Evolutionary conservation across 352 stramenopile species (phyloP), one percentile per base, ranked within the genome.

Genomic region (Globisporangium polare): DNA sequence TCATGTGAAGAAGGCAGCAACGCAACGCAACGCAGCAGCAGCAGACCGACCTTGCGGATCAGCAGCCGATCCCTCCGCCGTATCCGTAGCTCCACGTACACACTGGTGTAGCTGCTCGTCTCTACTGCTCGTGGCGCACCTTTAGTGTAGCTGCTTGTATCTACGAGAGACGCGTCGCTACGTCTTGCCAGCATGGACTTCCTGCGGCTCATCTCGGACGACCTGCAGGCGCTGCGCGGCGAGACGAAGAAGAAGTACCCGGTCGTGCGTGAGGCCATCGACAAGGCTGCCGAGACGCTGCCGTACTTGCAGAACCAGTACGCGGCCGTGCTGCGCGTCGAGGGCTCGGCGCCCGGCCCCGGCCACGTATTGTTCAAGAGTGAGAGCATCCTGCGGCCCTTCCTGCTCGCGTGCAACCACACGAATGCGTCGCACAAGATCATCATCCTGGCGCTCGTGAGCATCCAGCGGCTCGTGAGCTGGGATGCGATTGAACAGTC

Each of bases 321-420:
- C 70, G 96, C 61, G 75, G 82, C 72, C 74, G 88, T 73, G 72
- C 89, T 80, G 72, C 95, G 75, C 63, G 75, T 83, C 24, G 76
- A 92, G 60, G 56, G 50, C 7, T 73, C 71, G 29, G 75, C 83
- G n/a, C 92, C 88, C 9, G 92, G 96, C 37, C 93, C 92, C 0
- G 94, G 91, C 24, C 96, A 97, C 43, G 70, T 81, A 35, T 66
- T 98, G 7, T 98, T 98, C 71, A 92, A 96, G 74, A 96, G 86
- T 60, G 94, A 98, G 69, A 95, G 97, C 66, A 78, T 99, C 39
- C 72, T 99, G 56, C 89, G 95, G 63, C 97, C 97, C 0, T 99
- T 99, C 69, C 71, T 99, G 31, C 74, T 99, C 49, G 95, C 95
- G 35, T 97, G 94, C 60, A 99, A 99, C 80, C 96, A 99, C 88